Evolutionary conservation across 2,329 filamentous ascomycete genomes (phyloP), one percentile per base, ranked within the genome.

Genomic region (Alternaria hordeiaustralica): DNA sequence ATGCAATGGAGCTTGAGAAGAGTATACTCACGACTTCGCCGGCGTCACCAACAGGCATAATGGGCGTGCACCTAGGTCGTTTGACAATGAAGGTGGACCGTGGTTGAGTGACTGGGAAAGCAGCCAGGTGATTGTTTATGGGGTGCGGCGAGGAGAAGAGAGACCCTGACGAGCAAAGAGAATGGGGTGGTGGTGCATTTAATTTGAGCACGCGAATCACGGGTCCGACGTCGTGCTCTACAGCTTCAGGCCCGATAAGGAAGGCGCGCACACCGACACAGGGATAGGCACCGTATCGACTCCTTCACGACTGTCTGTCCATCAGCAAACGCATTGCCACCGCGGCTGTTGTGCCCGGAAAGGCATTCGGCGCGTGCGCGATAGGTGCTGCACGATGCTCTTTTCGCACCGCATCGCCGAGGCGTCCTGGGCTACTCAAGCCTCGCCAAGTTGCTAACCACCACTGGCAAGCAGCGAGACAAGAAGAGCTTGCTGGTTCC

Each of bases 1-100:
- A n/a, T 30, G 6, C 36, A 44, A 2, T n/a, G 1, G 9, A 28
- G 3, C 13, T 44, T 25, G 13, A 4, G 7, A 20, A 20, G 4
- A 26, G 18, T 25, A 4, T 36, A 66, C 72, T 66, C 70, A 75
- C 73, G 15, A 76, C 66, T 51, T 62, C 68, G 55, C 70, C 71
- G 63, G 64, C 67, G 66, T 74, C 70, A 61, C 67, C 67, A 58
- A 70, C 58, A 70, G 74, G 69, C 72, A 75, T 75, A 65, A 60
- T 76, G 71, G 60, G 62, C 58, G 65, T 56, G 60, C 60, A 63
- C 49, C 46, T 43, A 15, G 30, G 43, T 2, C 30, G 41, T 18
- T 54, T 44, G 26, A 15, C 49, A 45, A 11, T 26, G 15, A 49
- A 57, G 41, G 57, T 18, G 41, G 30, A 50, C 53, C 33, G 56